Evolutionary conservation across 2,329 filamentous ascomycete species (phyloP), one percentile per base, ranked within the genome.

Genomic region (Aspergillus oerlinghausenensis): DNA sequence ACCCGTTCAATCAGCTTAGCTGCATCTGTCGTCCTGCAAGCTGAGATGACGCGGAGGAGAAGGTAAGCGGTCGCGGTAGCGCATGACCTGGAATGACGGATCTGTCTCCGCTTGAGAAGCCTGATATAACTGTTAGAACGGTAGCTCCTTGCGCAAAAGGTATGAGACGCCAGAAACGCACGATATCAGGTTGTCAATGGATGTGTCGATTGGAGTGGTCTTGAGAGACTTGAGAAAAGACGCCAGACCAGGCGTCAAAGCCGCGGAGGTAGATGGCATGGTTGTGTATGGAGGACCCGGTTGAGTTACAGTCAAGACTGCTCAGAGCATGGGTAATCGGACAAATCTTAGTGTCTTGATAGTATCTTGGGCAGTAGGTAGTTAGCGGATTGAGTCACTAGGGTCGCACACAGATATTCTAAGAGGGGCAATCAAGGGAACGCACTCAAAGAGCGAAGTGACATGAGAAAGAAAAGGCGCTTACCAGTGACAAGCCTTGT

Each of bases 1-100:
- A 99, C 87, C 63, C 90, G 87, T 65, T 88, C 84, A 57, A 97
- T 85, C 51, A 99, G 85, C 67, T 88, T 86, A 51, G 86, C 84
- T 49, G 92, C 87, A 72, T 93, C 88, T 59, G 83, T 82, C 77
- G 88, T 92, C 72, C 88, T 89, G 65, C 88, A 89, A 62, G 87
- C 87, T 35, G 89, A 89, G 52, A 99, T 90, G 23, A 97, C 89
- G 59, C 90, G 88, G 52, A 92, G 84, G 47, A 99, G 85, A 28
- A 97, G 86, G 66, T 95, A 89, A 23, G 92, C 90, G 2, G 93
- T 97, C 59, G 92, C 92, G 57, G 94, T 86, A 56, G 94, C 94
- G 76, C 92, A 97, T 73, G 89, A 85, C 73, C 94, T 86, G 49
- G 92, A 90, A 63, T 90, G 90, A 60, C 84, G 85, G 68, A 99